Evolutionary conservation across 2,329 filamentous ascomycete genomes (phyloP).

Genomic region (Diplodia intermedia): DNA sequence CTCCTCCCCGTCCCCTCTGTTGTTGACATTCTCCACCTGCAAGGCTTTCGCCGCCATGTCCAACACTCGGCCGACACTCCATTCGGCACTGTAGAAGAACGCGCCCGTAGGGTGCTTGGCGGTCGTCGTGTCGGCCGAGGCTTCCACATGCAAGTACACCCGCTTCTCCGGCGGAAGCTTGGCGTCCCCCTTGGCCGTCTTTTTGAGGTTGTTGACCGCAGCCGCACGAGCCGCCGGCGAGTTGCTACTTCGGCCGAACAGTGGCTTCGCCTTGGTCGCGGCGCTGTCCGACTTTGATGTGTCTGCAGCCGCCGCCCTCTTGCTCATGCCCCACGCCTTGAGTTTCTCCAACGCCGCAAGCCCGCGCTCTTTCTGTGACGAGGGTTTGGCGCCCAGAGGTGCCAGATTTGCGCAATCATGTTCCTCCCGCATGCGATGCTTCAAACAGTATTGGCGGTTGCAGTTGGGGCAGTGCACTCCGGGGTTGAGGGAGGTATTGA

Average conservation of each 20-base stretch:
- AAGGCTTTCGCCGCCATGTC: constrained; percentile 78
- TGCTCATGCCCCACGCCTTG: constrained; percentile 79
- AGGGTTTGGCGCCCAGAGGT: constrained; percentile 61
- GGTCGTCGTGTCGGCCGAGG: constrained; percentile 82
- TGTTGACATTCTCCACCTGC: constrained; percentile 85
- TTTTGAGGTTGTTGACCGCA: constrained; percentile 80
- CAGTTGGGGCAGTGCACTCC: constrained; percentile 75
- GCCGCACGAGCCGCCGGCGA: constrained; percentile 67
- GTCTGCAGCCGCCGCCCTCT: constrained; percentile 71
- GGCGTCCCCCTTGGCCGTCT: constrained; percentile 86
- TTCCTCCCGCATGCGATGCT: constrained; percentile 77
- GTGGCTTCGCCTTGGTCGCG: constrained; percentile 41
- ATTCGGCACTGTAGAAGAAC: constrained; percentile 67
- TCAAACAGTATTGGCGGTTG: constrained; percentile 77
- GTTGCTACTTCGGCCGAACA: constrained; percentile 7
- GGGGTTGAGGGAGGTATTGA: constrained; percentile 71
- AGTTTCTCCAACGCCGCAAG: constrained; percentile 77
- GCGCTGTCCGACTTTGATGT: constrained; percentile 38
- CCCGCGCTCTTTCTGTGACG: constrained; percentile 67
- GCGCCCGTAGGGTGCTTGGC: constrained; percentile 75
- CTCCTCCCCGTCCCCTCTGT: constrained; percentile 75
- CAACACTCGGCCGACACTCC: constrained; percentile 85
- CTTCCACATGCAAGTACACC: constrained; percentile 90
- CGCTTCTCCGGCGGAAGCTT: constrained; percentile 82
- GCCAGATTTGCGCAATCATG: constrained; percentile 82